Base-by-base conservation (phyloP, 2,329 filamentous ascomycete genomes). In the Fusarium concolor region DNA sequence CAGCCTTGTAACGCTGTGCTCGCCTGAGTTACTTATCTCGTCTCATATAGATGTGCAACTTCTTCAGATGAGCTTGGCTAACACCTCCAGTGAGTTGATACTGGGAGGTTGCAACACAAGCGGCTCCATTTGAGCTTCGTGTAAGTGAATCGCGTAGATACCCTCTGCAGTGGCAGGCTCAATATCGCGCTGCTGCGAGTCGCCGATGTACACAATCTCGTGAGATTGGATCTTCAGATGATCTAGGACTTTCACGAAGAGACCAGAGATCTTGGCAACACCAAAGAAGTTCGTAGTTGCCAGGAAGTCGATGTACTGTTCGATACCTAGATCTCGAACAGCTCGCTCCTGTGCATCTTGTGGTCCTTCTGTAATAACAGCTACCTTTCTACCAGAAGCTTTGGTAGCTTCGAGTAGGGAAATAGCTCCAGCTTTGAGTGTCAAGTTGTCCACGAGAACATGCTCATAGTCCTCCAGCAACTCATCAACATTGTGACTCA, bases 331-430 rank as follows among this genome's bases (percentile, higher is more conserved):
- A 18, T 66, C 67, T 31, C 41, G 54, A 26, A 74, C 46, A 7
- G 83, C 82, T 70, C 82, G 79, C 62, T 81, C 75, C 54, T 85
- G 83, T 3, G 81, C 78, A 70, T 85, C 83, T 38, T 81, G 77
- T 0, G 81, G 83, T 0, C 83, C 82, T 65, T 85, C 83, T 0
- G 82, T 84, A 1, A 85, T 76, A 18, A 85, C 67, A 0, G 77
- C 75, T 5, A 84, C 73, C n/a, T 76, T 81, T 65, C 82, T 81
- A 0, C 77, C 76, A 1, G 74, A 64, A 1, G 31, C 12, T 50
- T 76, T 79, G 4, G 84, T 65, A 2, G 65, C 68, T 7, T 67
- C 33, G 0, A 85, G 68, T 2, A 85, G 65, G 0, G 72, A 52
- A 5, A 78, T 15, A 0, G 79, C 80, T 1, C 81, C 81, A 2